These are phyloP conservation scores for Coprinellus aureogranulatus DNA, from an alignment of 768 basidiomycete genomes.

Conservation along the genomic window DNA sequence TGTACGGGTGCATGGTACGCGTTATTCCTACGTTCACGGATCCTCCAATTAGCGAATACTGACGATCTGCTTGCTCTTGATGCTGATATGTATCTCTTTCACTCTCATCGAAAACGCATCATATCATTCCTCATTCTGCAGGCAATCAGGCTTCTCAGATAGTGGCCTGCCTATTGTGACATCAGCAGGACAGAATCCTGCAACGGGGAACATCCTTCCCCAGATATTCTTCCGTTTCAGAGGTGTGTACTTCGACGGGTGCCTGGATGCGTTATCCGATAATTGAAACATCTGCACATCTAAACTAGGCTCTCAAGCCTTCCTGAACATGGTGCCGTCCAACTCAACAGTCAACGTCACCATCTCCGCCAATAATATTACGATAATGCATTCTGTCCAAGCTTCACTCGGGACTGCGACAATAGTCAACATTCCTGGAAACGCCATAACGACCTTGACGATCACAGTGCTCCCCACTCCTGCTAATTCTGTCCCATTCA, in stretches of 20 bases:
- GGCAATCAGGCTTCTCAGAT: slow-evolving; percentile 11
- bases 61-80: neutral
- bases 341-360: slow-evolving; percentile 9
- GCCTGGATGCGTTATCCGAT: neutral
- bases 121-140: neutral
- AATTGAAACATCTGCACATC: neutral
- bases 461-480: slow-evolving; percentile 6
- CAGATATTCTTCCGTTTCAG: slow-evolving; percentile 58
- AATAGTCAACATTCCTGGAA: slow-evolving; percentile 6
- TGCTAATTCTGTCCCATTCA: slow-evolving; percentile 1
- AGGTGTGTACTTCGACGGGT: slow-evolving; percentile 30
- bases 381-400: slow-evolving; percentile 8
- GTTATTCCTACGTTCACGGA: neutral
- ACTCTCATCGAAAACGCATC: neutral
- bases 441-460: slow-evolving; percentile 6
- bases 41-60: neutral
- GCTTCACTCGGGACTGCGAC: slow-evolving; percentile 4
- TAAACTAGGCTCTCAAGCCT: slow-evolving; percentile 5
- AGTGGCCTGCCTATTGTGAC: slow-evolving; percentile 26
- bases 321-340: slow-evolving; percentile 1
- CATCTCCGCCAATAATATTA: slow-evolving; percentile 3
- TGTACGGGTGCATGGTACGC: slow-evolving; percentile 49
- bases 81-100: neutral
- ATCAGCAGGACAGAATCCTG: slow-evolving; percentile 43
- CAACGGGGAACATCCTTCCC: slow-evolving; percentile 43